Evolutionary conservation across 805 yeast genomes (phyloP), one percentile per base, ranked within the genome.

Genomic region (Candida anglica): DNA sequence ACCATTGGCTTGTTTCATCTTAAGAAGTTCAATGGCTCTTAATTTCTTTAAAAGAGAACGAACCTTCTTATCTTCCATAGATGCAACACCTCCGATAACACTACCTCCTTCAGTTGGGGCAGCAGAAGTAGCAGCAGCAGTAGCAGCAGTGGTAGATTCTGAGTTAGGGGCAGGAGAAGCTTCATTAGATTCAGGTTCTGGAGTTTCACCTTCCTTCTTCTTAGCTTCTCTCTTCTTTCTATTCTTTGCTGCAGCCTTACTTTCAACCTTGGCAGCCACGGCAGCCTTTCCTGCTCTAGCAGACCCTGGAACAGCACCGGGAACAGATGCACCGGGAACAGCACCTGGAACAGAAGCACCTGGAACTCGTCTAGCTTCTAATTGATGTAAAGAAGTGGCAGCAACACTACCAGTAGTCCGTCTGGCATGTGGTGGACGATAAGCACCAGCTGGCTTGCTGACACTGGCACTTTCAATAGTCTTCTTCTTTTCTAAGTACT

Each of bases 351-450:
- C 72, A 18, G 63, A 69, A 29, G 49, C 44, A 3, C 42, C 41
- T 2, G 59, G 60, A 24, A 47, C 51, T 11, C 47, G 44, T 15
- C 43, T 30, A 18, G 62, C 60, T 38, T n/a, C n/a, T n/a, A n/a
- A n/a, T 52, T 80, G 81, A 43, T 77, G 77, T 44, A 79, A 60
- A 4, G 84, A 65, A 37, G 78, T 70, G 25, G 71, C 56, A 9
- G 66, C 50, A 3, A 64, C 50, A 3, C 61, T 38, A 11, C 44
- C 27, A 18, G 34, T 32, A 16, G 55, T 43, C 35, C 54, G 69
- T 58, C 95, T 75, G 8, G 97, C 96, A 59, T 88, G 96, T 2
- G 99, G 98, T 16, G 98, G 98, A 58, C 95, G 78, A 58, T 93
- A 93, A 27, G 97, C 98, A 34, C 96, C 96, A 20, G 77, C 73